Evolutionary conservation across 2,329 filamentous ascomycete species (phyloP).

Genomic region (Aureobasidium melanogenum): DNA sequence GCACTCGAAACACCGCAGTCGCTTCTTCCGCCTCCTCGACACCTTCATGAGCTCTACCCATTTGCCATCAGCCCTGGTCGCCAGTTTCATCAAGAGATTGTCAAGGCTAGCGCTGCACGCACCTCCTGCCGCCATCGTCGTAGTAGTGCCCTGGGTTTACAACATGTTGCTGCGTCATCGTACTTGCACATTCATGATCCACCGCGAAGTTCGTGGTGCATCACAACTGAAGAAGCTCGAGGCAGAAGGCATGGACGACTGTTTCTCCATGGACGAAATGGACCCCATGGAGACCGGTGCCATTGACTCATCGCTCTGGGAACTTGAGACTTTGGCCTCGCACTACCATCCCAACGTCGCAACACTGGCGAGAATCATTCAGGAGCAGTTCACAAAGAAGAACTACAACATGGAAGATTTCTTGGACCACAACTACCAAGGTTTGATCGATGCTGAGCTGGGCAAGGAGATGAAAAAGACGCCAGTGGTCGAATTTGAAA

Average conservation of each 20-base stretch:
- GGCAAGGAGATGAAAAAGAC: constrained; percentile 74
- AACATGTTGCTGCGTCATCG: constrained; percentile 88
- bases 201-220: constrained; percentile 52
- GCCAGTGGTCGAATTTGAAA: constrained; percentile 87
- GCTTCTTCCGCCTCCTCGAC: constrained; percentile 86
- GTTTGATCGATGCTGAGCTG: constrained; percentile 75
- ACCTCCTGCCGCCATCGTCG: constrained; percentile 81
- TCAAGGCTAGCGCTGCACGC: constrained; percentile 76
- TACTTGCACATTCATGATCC: constrained; percentile 90
- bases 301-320: constrained; percentile 91
- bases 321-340: constrained; percentile 78
- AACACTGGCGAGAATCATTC: constrained; percentile 84
- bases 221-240: constrained; percentile 53
- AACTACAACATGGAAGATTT: constrained; percentile 96
- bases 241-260: constrained; percentile 58
- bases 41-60: constrained; percentile 87
- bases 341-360: constrained; percentile 98
- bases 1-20: constrained; percentile 88
- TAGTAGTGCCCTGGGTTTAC: constrained; percentile 86
- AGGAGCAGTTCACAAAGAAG: constrained; percentile 94
- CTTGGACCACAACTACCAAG: constrained; percentile 83
- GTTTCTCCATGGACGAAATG: constrained; percentile 63
- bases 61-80: constrained; percentile 80
- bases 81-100: constrained; percentile 93
- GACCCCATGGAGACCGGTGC: constrained; percentile 82